Base-by-base conservation (phyloP, 2,329 filamentous ascomycete species). In the Aspergillus sojae region DNA sequence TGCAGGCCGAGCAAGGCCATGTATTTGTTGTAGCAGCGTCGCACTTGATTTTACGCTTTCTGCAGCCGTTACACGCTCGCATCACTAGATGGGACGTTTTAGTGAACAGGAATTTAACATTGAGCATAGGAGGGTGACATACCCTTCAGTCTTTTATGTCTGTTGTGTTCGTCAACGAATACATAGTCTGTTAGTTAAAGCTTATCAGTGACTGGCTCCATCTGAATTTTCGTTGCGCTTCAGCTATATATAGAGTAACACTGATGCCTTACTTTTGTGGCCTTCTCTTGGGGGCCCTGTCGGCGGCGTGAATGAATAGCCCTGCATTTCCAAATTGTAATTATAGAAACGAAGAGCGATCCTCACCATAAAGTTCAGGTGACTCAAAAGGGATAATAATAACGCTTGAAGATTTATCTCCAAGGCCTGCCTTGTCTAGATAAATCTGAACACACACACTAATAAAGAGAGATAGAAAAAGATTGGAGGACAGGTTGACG, bases 131-230 rank as follows among this genome's bases (percentile, higher is more conserved):
- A 21, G 58, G 39, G 52, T 16, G 48, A 48, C 77, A 65, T 86
- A 95, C 93, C 93, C 85, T 98, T 98, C 67, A 98, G 83, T 72
- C 94, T 88, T 81, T 98, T 98, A 80, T 98, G 95, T 68, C 95
- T 91, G 82, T 98, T 98, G 80, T 98, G 95, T 79, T 98, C 94
- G 79, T 98, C 94, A 62, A 98, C 95, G 76, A 98, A 98, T 72
- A 98, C 95, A 91, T 97, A 98, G 78, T 97, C 94, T 96, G 72
- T 53, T 64, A 63, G 53, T 26, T 58, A 58, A 50, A 55, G 54
- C 58, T 50, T 32, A 66, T 68, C 59, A 67, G 64, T n/a, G 11
- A 39, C 45, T 45, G 26, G 30, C n/a, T 34, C 21, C 23, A 39
- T 28, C 32, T 5, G n/a, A 26, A 39, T 14, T 7, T 55, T 39